Evolutionary conservation across 1,284 basidiomycete genomes (phyloP), one percentile per base, ranked within the genome.

Genomic region (Apiotrichum mycotoxinovorans): DNA sequence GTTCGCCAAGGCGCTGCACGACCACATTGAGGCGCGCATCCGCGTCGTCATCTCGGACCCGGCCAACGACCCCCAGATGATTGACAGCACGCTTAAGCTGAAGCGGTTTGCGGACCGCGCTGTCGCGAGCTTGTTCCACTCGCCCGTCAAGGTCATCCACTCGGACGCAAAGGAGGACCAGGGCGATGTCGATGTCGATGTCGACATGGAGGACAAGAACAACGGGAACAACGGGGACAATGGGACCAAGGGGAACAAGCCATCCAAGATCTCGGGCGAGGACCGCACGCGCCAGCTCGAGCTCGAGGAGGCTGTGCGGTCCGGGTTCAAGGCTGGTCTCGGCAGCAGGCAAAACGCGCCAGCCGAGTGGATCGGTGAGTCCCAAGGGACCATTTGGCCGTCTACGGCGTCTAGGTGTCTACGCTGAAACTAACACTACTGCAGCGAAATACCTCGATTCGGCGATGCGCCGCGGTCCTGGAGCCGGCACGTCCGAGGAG

Each of bases 401-500:
- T n/a, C n/a, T n/a, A n/a, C n/a, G n/a, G n/a, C 23, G 20, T 4
- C 37, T 26, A 8, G 33, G 14, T 20, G 11, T 20, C 3, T 0
- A 5, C 14, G 0, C 8, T 27, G 23, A 14, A n/a, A 37, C 47
- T 50, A n/a, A 33, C 35, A 12, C 11, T 12, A 3, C 62, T 15
- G 3, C 62, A 80, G 95, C 96, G 14, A 93, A 91, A 71, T 85
- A 89, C 70, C 80, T 98, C 41, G 94, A 98, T 74, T 82, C 81
- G 45, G 84, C 87, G 38, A 87, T 98, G 85, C 83, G 91, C 42
- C 85, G 84, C 57, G 93, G 94, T 0, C 91, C 93, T 73, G 86
- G 86, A 47, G 81, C 82, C 15, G 81, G 83, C 59, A 84, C 83
- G 12, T 89, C 94, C 58, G 79, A 77, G 9, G 84, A 85, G 57